Conservation (phyloP, 2,329 filamentous ascomycete genomes). For the Lasiodiplodia gonubiensis region DNA sequence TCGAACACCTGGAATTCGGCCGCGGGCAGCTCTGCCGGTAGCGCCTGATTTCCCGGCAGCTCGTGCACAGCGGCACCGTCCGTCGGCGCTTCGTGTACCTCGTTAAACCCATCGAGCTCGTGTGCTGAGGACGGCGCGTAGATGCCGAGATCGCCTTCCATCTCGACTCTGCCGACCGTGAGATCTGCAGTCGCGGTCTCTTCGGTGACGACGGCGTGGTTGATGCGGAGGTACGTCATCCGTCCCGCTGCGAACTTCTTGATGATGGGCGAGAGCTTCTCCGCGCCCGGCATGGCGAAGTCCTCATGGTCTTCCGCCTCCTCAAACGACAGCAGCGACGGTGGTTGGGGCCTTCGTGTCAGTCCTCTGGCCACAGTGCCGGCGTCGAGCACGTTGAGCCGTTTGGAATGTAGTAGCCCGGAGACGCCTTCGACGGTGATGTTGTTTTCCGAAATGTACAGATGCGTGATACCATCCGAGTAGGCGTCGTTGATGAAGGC, state of each 20-base stretch:
- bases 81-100: slow-evolving; percentile 42
- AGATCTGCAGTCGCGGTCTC: slow-evolving; percentile 39
- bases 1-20: slow-evolving; percentile 1
- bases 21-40: slow-evolving; percentile 9
- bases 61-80: slow-evolving; percentile 44
- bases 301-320: slow-evolving; percentile 31
- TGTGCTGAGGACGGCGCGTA: slow-evolving; percentile 35
- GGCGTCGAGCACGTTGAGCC: slow-evolving; percentile 62
- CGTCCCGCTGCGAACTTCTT: slow-evolving; percentile 53
- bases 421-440: slow-evolving; percentile 63
- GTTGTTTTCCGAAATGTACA: slow-evolving; percentile 63
- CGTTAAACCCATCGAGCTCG: slow-evolving; percentile 37
- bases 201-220: slow-evolving; percentile 61
- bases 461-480: slow-evolving; percentile 63
- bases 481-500: slow-evolving; percentile 62
- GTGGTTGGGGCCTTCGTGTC: slow-evolving; percentile 31
- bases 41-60: slow-evolving; percentile 43
- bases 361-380: slow-evolving; percentile 52
- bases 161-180: slow-evolving; percentile 32
- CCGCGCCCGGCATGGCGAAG: slow-evolving; percentile 53
- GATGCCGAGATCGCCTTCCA: slow-evolving; percentile 35
- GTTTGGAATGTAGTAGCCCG: slow-evolving; percentile 57
- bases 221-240: slow-evolving; percentile 61
- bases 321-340: slow-evolving; percentile 23
- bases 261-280: slow-evolving; percentile 61